Evolutionary conservation across 1,284 basidiomycete genomes (phyloP).

Genomic region (Ganoderma meredithae): DNA sequence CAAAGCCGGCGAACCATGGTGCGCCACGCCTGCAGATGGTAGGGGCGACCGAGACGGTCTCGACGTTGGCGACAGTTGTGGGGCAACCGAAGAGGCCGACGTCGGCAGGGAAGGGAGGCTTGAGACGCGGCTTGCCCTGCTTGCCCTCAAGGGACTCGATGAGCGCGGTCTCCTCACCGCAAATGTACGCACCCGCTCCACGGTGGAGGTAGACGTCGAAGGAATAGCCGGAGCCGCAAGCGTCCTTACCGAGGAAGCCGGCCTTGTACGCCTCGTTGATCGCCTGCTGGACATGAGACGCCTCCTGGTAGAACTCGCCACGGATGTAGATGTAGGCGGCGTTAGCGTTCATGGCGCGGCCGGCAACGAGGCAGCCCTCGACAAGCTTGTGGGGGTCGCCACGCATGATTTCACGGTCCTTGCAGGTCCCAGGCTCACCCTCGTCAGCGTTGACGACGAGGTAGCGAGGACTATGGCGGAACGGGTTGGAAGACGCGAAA

Average conservation of each 20-base stretch:
- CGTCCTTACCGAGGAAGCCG: conserved; percentile 92
- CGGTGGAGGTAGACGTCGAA: conserved; percentile 99
- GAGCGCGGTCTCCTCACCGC: conserved; percentile 97
- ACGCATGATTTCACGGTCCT: conserved; percentile 97
- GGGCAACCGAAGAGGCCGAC: conserved; percentile 98
- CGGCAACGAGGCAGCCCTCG: conserved; percentile 97
- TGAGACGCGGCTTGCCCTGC: conserved; percentile 97
- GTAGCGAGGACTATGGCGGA: conserved; percentile 78
- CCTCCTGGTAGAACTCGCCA: conserved; percentile 98
- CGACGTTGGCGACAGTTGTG: conserved; percentile 97
- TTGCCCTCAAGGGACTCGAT: conserved; percentile 98
- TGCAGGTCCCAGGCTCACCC: conserved; percentile 99
- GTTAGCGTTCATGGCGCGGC: conserved; percentile 97
- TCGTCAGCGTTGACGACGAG: conserved; percentile 99
- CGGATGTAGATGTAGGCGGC: conserved; percentile 99
- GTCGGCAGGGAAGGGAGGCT: conserved; percentile 99
- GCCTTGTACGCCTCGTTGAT: conserved; percentile 95
- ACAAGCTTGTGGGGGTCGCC: conserved; percentile 98
- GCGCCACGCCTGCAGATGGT: conserved; percentile 94
- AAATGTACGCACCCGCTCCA: conserved; percentile 98
- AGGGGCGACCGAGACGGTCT: conserved; percentile 97
- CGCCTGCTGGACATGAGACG: conserved; percentile 91
- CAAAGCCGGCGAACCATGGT: conserved; percentile 94
- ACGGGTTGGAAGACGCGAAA: conserved; percentile 3
- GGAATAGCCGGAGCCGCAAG: conserved; percentile 91